Conservation (phyloP, 1,139 yeast genomes). For the Diutina siamensis region DNA sequence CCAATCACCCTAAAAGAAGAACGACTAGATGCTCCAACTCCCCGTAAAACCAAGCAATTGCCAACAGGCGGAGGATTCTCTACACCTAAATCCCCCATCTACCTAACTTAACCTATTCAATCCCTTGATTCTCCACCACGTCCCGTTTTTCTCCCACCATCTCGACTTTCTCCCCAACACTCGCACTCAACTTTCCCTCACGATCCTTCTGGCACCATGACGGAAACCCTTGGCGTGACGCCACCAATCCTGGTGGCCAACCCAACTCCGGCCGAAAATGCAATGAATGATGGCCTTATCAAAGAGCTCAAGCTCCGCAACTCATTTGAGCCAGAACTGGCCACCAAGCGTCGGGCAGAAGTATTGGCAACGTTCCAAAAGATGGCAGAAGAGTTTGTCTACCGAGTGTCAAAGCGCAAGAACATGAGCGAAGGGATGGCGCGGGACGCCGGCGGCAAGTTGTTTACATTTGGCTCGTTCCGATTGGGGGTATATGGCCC, state of each 20-base stretch:
- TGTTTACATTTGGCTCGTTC: slow-evolving; percentile 91
- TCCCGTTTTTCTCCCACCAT: no score
- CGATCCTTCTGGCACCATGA: not conserved
- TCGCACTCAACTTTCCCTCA: not conserved
- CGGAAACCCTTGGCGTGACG: slow-evolving; percentile 52
- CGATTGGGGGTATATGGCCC: slow-evolving; percentile 95
- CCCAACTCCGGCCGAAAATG: slow-evolving; percentile 72
- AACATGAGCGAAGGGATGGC: slow-evolving; percentile 99
- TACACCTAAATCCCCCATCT: no score
- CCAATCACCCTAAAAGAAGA: no score
- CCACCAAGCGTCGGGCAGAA: slow-evolving; percentile 66
- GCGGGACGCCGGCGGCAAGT: slow-evolving; percentile 90
- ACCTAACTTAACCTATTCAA: no score
- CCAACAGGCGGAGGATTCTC: no score
- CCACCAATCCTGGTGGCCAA: slow-evolving; percentile 78
- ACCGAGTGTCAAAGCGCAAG: slow-evolving; percentile 60
- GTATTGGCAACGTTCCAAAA: slow-evolving; percentile 62
- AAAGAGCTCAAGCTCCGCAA: slow-evolving; percentile 74
- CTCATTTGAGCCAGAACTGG: slow-evolving; percentile 79
- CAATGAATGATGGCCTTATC: slow-evolving; percentile 63
- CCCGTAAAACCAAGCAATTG: no score
- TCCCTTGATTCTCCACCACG: no score
- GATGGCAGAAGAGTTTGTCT: slow-evolving; percentile 71
- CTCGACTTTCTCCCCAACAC: no score
- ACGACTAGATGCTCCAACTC: no score